Conservation (phyloP, 768 basidiomycete species). For the Xerocomus brunneocitrinus region DNA sequence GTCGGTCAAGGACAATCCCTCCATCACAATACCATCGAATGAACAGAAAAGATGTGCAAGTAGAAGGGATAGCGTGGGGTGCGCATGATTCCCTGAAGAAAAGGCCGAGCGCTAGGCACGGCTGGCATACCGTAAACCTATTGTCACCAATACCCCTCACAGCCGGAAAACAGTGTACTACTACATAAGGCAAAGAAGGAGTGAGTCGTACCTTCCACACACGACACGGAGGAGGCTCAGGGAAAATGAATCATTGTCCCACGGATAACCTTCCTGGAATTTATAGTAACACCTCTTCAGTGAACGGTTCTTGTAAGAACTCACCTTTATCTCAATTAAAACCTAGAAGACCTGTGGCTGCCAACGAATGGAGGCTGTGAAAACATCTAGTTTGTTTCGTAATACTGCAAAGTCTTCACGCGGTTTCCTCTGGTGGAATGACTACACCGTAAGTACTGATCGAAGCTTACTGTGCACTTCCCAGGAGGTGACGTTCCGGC, state of each 20-base stretch:
- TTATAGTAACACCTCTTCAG: too few species aligned
- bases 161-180: background rate
- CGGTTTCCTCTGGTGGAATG: too few species aligned
- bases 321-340: background rate
- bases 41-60: background rate
- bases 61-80: background rate
- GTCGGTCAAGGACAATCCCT: slow-evolving; percentile 1
- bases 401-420: background rate
- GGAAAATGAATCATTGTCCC: background rate
- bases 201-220: background rate
- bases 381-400: background rate
- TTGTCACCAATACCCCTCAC: background rate
- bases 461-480: too few species aligned
- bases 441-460: too few species aligned
- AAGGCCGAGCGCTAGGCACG: background rate
- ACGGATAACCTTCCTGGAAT: background rate
- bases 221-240: background rate
- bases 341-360: background rate
- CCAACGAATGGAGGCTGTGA: background rate
- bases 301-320: background rate
- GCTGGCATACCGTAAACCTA: background rate
- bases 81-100: background rate
- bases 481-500: too few species aligned
- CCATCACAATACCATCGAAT: slow-evolving; percentile 5
- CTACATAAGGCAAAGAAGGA: background rate